Evolutionary conservation across 2,329 filamentous ascomycete genomes (phyloP).

Genomic region (Sphaerulina musiva): DNA sequence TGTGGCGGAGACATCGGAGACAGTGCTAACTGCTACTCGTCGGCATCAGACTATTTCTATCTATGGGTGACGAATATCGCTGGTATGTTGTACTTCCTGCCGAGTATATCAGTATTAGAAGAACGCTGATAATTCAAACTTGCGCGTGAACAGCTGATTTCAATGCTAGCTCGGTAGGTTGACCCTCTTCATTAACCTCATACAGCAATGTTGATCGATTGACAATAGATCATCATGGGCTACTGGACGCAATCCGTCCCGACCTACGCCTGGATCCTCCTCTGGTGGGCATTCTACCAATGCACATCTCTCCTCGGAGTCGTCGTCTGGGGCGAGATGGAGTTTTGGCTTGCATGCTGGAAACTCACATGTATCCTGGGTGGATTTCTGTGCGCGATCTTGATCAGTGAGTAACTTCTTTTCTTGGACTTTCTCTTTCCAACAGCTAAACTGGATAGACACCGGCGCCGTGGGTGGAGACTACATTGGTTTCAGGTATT

Average conservation of each 20-base stretch:
- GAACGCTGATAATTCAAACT: too few relatives aligned
- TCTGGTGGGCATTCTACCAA: conserved; percentile 17
- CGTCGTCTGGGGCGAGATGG: conserved; percentile 39
- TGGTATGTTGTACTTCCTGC: too few relatives aligned
- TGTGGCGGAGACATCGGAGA: too few relatives aligned
- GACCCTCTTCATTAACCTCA: not conserved
- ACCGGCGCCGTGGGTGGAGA: conserved; percentile 12
- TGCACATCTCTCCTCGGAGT: conserved; percentile 30
- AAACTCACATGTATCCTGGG: conserved; percentile 27
- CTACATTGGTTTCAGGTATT: conserved; percentile 32
- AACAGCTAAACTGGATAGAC: conserved; percentile 28
- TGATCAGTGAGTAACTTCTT: conserved; percentile 36
- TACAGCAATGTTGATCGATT: not conserved
- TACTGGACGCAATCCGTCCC: conserved; percentile 15
- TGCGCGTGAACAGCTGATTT: not conserved
- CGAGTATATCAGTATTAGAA: too few relatives aligned
- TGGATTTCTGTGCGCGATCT: conserved; percentile 7
- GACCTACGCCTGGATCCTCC: conserved; percentile 14
- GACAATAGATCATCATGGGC: conserved; percentile 12
- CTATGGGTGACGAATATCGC: conserved; percentile 18
- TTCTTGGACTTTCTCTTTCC: conserved; percentile 40
- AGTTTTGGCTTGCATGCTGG: conserved; percentile 41
- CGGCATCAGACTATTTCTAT: conserved; percentile 9
- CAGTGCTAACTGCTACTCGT: too few relatives aligned
- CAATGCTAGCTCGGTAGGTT: not conserved